Percentiles rank a stretch among this genome's conserved stretches.
Conservation (phyloP, 2,329 filamentous ascomycete species). For the Lecanicillium sp. region DNA sequence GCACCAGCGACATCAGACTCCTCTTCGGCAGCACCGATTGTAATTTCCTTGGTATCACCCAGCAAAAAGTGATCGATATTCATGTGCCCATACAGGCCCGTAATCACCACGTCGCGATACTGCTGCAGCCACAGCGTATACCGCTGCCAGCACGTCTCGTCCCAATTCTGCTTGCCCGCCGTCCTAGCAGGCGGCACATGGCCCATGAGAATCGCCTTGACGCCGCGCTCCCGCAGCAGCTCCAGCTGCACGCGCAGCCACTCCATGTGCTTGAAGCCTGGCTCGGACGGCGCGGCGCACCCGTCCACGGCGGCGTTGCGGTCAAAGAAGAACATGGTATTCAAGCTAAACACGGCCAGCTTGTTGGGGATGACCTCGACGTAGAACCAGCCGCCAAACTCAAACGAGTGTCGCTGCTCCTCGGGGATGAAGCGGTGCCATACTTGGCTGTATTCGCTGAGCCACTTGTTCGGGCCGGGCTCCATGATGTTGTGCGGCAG, state of each 20-base stretch:
- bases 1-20: slow-evolving; percentile 15
- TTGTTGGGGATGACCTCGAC: slow-evolving; percentile 82
- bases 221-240: slow-evolving; percentile 69
- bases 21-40: slow-evolving; percentile 35
- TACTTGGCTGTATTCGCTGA: slow-evolving; percentile 65
- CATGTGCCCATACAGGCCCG: slow-evolving; percentile 86
- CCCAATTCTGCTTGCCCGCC: slow-evolving; percentile 78
- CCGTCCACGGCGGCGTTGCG: slow-evolving; percentile 92
- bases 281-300: slow-evolving; percentile 68
- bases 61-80: slow-evolving; percentile 97
- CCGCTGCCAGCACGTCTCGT: slow-evolving; percentile 97
- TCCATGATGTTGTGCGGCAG: slow-evolving; percentile 92
- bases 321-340: slow-evolving; percentile 93
- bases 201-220: slow-evolving; percentile 92
- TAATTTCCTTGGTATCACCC: slow-evolving; percentile 74
- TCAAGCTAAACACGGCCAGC: slow-evolving; percentile 86
- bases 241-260: slow-evolving; percentile 89
- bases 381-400: slow-evolving; percentile 89
- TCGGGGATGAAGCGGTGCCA: slow-evolving; percentile 89
- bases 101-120: slow-evolving; percentile 82
- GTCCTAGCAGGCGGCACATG: slow-evolving; percentile 90
- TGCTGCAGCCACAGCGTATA: slow-evolving; percentile 86
- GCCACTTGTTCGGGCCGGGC: slow-evolving; percentile 79
- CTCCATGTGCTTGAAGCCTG: slow-evolving; percentile 90
- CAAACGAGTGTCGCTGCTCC: slow-evolving; percentile 82